phyloP scores from a whole-genome alignment of 148 eudicot genomes.

The Rhododendron griersonianum region DNA sequence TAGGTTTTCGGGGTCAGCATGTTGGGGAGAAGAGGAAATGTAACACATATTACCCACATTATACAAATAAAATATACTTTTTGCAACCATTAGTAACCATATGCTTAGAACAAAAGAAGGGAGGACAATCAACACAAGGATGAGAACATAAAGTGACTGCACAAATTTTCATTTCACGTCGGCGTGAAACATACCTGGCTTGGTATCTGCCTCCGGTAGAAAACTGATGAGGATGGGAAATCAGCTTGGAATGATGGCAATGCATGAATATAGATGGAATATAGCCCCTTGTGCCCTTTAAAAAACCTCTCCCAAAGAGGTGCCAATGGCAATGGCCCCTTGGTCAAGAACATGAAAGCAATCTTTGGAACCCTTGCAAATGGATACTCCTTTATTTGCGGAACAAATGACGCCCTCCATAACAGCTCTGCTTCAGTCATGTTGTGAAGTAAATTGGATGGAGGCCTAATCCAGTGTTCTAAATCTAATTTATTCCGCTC shows the following conservation, averaged over 20 bases:
- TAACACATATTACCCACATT: neutral
- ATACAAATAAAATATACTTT: neutral
- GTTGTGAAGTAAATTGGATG: constrained; percentile 61
- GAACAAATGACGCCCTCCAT: constrained; percentile 78
- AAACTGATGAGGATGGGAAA: constrained; percentile 61
- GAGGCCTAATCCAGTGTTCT: constrained; percentile 56
- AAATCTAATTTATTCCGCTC: constrained; percentile 40
- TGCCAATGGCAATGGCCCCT: constrained; percentile 86
- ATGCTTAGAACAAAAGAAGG: neutral
- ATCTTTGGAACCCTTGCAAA: constrained; percentile 64
- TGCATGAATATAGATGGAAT: constrained; percentile 78
- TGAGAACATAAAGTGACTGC: neutral
- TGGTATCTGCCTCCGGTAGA: constrained; percentile 73
- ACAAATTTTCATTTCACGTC: neutral
- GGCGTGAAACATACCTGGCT: constrained; percentile 59
- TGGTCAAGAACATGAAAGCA: constrained; percentile 94
- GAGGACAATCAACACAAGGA: neutral
- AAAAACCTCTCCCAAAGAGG: constrained; percentile 30
- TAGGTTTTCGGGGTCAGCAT: neutral
- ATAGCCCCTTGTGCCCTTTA: constrained; percentile 54
- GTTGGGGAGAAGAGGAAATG: neutral
- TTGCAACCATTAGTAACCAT: neutral
- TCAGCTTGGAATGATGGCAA: constrained; percentile 46
- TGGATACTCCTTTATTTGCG: constrained; percentile 57
- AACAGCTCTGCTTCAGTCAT: constrained; percentile 77